Base-by-base conservation (phyloP, 768 basidiomycete genomes). In the Holtermannia corniformis region DNA sequence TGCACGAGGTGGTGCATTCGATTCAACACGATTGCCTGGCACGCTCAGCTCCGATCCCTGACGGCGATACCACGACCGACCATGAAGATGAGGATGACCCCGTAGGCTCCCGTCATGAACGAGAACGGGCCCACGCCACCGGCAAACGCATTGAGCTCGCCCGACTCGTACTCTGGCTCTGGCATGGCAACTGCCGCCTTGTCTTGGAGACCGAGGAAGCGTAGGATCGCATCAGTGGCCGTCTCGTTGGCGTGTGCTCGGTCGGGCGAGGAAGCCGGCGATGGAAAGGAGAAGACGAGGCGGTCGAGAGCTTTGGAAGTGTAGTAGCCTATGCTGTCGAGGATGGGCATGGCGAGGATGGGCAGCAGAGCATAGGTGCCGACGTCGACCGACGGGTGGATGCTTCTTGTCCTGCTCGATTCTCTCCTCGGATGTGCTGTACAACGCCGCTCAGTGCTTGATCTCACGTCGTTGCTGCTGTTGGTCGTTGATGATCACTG, bases 1-100 rank as follows among this genome's bases (percentile, higher is more conserved):
- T 61, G 48, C 26, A 69, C 65, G 41, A 69, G 65, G 49, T 69
- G 63, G 37, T 69, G 67, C 47, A 69, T 66, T 2, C 67, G 58
- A 43, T 67, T 69, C 21, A 69, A 55, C 20, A 69, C 51, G 21
- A 69, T 56, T 4, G 57, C 67, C 67, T 69, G 40, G 16, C 1
- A 44, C 40, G 53, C 42, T 50, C 16, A 47, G 46, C 25, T n/a
- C 22, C 20, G 25, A 4, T 32, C 40, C 23, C n/a, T 5, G 13
- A 16, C 41, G n/a, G 13, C 13, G 23, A 21, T 32, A 16, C 12
- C 14, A 25, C 0, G 19, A 59, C 63, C 48, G 44, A 69, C 67
- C 65, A 65, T 67, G 28, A 69, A 27, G 22, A 69, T 57, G 22
- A 69, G 55, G 46, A 59, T 59, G 41, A 69, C 51, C 5, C 67